Conservation (phyloP, 768 basidiomycete species). For the Mycena vulgaris region DNA sequence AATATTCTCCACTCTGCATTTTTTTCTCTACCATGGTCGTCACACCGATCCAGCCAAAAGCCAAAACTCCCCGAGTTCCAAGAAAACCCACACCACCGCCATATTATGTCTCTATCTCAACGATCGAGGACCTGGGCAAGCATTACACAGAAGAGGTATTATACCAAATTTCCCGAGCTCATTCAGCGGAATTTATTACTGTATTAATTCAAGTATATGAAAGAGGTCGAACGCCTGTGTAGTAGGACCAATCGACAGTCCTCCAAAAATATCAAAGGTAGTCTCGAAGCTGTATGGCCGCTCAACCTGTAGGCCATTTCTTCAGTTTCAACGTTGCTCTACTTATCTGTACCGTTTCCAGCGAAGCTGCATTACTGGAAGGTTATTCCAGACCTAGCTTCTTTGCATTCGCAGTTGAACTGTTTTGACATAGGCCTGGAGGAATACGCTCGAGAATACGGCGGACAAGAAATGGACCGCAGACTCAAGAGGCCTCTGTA, state of each 20-base stretch:
- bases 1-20: neutral
- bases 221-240: neutral
- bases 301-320: neutral
- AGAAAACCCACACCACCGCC: neutral
- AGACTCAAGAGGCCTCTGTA: neutral
- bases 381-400: neutral
- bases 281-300: conserved; percentile 19
- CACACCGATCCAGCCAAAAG: neutral
- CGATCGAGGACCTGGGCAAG: conserved; percentile 1
- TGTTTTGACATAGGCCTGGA: conserved; percentile 1
- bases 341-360: neutral
- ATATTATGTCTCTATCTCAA: neutral
- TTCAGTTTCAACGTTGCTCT: neutral
- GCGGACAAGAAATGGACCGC: neutral
- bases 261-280: neutral
- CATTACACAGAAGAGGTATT: conserved; percentile 1
- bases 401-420: neutral
- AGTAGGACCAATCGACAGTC: neutral
- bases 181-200: too few relatives aligned
- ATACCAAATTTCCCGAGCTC: neutral
- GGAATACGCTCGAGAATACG: neutral
- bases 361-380: conserved; percentile 15
- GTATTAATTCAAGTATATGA: neutral
- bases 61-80: neutral
- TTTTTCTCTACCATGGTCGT: neutral